Percentiles rank a stretch among this genome's conserved stretches.
phyloP scores from a whole-genome alignment of 179 eudicot species.

The Gypsophila paniculata region DNA sequence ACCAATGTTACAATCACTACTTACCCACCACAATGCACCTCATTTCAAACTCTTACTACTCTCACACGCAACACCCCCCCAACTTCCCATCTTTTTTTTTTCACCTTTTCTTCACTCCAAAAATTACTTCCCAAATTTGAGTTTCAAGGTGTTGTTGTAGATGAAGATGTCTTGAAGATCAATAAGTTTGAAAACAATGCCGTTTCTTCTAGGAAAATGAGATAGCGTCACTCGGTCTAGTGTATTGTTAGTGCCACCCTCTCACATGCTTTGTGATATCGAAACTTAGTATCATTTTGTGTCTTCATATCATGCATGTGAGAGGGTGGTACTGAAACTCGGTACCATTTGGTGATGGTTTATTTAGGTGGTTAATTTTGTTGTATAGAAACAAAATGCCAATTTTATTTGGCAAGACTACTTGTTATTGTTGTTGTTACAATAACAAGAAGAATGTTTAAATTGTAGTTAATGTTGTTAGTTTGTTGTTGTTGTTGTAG shows the following conservation, averaged over 20 bases:
- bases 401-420: neutral
- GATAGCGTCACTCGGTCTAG: too few relatives aligned
- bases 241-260: too few relatives aligned
- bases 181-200: too few relatives aligned
- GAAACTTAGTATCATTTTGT: too few relatives aligned
- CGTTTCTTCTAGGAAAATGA: too few relatives aligned
- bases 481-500: neutral
- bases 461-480: neutral
- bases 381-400: slow-evolving; percentile 4
- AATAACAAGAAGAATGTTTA: neutral
- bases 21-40: slow-evolving; percentile 3
- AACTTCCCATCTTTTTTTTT: neutral
- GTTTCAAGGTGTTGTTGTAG: neutral
- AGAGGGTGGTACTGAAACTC: too few relatives aligned
- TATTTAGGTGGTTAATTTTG: neutral
- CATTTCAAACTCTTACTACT: neutral
- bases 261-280: too few relatives aligned
- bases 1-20: neutral
- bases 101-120: too few relatives aligned
- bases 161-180: neutral
- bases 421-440: neutral
- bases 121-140: too few relatives aligned
- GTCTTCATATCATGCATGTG: too few relatives aligned
- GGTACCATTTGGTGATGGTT: too few relatives aligned
- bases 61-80: slow-evolving; percentile 6